Evolutionary conservation across 352 stramenopile species (phyloP), one percentile per base, ranked within the genome.

Genomic region (Phytophthora foliorum): DNA sequence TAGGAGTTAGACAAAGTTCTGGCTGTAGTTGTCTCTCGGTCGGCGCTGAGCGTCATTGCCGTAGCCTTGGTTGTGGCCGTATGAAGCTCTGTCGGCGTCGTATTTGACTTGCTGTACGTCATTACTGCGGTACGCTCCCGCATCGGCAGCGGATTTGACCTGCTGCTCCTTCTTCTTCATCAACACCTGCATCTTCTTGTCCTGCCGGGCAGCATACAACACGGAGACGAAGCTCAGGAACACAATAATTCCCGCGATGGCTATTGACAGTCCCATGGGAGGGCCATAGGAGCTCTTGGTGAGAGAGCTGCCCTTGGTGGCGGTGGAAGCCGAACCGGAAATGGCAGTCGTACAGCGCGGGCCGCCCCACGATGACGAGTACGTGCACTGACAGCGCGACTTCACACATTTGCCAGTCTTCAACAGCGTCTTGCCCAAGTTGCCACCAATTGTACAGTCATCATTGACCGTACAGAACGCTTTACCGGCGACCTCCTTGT

Each of bases 341-440:
- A 86, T 49, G 17, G 76, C 77, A 3, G 64, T 69, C 3, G 76
- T 90, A 44, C 80, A 92, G 3, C 84, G 82, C 6, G 84, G 81
- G 13, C 82, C 82, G 11, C 80, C 78, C 82, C 84, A 89, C 2
- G 75, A 80, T 0, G 53, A 38, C 16, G 58, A 36, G 16, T 68
- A 67, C 41, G 41, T 62, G 49, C 82, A 90, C n/a, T 78, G 42
- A 52, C 82, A 90, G 3, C 82, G 72, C 0, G 50, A 63, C 6
- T 79, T 78, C 7, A 74, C 57, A 25, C 82, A 90, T 8, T 71
- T 72, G 2, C 77, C 77, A 3, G 71, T 85, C 27, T 69, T 73
- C 21, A 73, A 36, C 25, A 42, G 24, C 13, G 58, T 69, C 31
- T 45, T 59, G 22, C 49, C 56, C n/a, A 80, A 51, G 3, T 22